Evolutionary conservation across 1,139 yeast genomes (phyloP), one percentile per base, ranked within the genome.

Genomic region (Yamadazyma aaseri): DNA sequence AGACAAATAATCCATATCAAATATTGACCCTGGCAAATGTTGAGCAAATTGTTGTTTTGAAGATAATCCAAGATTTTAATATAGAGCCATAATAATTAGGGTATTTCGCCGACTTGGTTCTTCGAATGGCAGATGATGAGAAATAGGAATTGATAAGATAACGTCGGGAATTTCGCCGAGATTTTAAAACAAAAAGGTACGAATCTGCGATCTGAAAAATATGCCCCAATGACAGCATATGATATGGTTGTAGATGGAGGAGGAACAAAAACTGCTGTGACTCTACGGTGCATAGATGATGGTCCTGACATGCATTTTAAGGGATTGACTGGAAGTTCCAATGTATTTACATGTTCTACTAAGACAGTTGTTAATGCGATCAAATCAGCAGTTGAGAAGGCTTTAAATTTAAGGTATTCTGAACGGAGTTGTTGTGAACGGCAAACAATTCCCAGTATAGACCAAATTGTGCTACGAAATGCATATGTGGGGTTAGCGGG

Each of bases 191-290:
- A n/a, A n/a, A n/a, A n/a, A n/a, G n/a, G n/a, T n/a, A n/a, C n/a
- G n/a, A n/a, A n/a, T n/a, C n/a, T n/a, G n/a, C n/a, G n/a, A n/a
- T n/a, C n/a, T n/a, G n/a, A n/a, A n/a, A n/a, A n/a, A n/a, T n/a
- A n/a, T n/a, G n/a, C n/a, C n/a, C n/a, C n/a, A n/a, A n/a, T n/a
- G n/a, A n/a, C n/a, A n/a, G n/a, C 26, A 6, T 33, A 15, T 25
- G 11, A 20, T 17, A 10, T 34, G 16, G 38, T 36, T 7, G 30
- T 36, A n/a, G 40, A 36, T 31, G 40, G 40, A 3, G 40, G 40
- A n/a, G 40, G 40, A 6, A 28, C 40, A 9, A 36, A 36, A 24
- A 36, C 40, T 3, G 37, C 37, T 14, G 38, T 20, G 2, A 16
- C 20, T 5, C 7, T 36, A 11, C 26, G 26, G 4, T 12, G 24